Conservation (phyloP, 371 early-diverging fungal species). For the Mucor plumbeus region DNA sequence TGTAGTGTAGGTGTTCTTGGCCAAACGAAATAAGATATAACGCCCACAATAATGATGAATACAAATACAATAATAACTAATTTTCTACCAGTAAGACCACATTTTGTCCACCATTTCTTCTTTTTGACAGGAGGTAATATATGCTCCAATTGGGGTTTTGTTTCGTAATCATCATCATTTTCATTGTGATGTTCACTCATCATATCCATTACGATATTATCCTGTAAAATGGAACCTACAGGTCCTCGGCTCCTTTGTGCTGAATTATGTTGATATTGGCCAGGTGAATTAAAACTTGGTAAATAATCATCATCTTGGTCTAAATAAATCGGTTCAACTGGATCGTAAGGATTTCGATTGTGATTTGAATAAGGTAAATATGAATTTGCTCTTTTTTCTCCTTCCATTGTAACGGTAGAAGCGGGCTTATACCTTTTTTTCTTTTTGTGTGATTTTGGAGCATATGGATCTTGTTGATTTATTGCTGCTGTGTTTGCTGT, state of each 20-base stretch:
- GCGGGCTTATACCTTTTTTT: conserved; percentile 13
- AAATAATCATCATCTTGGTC: conserved; percentile 39
- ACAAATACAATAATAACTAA: conserved; percentile 36
- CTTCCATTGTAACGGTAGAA: conserved; percentile 5
- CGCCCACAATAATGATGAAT: conserved; percentile 30
- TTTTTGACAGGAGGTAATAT: conserved; percentile 30
- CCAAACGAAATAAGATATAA: conserved; percentile 54
- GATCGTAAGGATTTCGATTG: conserved; percentile 30
- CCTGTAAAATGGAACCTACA: conserved; percentile 43
- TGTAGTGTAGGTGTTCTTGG: conserved; percentile 39
- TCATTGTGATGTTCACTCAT: conserved; percentile 14
- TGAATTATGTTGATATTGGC: not conserved
- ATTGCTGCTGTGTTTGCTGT: not conserved
- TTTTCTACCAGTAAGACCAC: conserved; percentile 32
- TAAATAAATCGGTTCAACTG: conserved; percentile 40
- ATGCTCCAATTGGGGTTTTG: conserved; percentile 9
- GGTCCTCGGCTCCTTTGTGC: conserved; percentile 22
- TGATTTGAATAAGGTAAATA: conserved; percentile 55
- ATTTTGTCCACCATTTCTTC: conserved; percentile 25
- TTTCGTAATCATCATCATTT: not conserved
- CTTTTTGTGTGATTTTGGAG: conserved; percentile 29
- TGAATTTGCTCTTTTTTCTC: conserved; percentile 42
- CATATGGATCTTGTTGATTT: conserved; percentile 44
- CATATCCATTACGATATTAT: conserved; percentile 51
- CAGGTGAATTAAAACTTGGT: conserved; percentile 39